phyloP scores from a whole-genome alignment of 306 rosid genomes.

The Morella rubra region DNA sequence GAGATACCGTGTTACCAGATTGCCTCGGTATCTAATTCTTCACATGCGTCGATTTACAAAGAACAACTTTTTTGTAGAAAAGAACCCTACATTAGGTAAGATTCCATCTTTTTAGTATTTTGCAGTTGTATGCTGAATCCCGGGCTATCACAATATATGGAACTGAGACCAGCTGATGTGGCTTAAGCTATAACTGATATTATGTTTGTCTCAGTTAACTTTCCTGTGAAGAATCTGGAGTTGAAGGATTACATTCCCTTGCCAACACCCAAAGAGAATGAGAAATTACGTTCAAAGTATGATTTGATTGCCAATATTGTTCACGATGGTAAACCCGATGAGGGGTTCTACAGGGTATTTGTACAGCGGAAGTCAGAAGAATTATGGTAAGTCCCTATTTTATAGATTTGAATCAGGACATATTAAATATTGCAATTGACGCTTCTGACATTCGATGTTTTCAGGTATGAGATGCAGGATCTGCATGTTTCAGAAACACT shows the following conservation, averaged over 20 bases:
- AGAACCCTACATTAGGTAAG: slow-evolving; percentile 92
- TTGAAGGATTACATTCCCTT: slow-evolving; percentile 94
- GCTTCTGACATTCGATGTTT: slow-evolving; percentile 2
- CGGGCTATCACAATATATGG: slow-evolving; percentile 9
- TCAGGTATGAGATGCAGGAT: slow-evolving; percentile 97
- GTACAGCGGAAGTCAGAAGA: slow-evolving; percentile 93
- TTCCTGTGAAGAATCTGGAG: slow-evolving; percentile 95
- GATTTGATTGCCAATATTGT: slow-evolving; percentile 89
- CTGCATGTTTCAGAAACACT: slow-evolving; percentile 90
- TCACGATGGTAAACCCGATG: slow-evolving; percentile 93
- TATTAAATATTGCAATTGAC: slow-evolving; percentile 20
- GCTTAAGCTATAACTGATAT: slow-evolving; percentile 22
- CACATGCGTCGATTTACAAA: slow-evolving; percentile 95
- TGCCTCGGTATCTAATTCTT: slow-evolving; percentile 78
- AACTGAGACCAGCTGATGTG: slow-evolving; percentile 14
- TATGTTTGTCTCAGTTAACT: slow-evolving; percentile 61
- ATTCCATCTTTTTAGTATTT: not conserved
- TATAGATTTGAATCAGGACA: not conserved
- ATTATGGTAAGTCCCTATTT: slow-evolving; percentile 56
- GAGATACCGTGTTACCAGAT: slow-evolving; percentile 82
- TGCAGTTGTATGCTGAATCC: not conserved
- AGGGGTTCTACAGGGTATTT: slow-evolving; percentile 86
- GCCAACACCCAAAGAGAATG: slow-evolving; percentile 71
- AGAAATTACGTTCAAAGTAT: slow-evolving; percentile 71
- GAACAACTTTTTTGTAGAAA: slow-evolving; percentile 95